These are phyloP conservation scores for Protomyces gravidus DNA, from an alignment of 1,139 yeast species.

Conservation along the genomic window DNA sequence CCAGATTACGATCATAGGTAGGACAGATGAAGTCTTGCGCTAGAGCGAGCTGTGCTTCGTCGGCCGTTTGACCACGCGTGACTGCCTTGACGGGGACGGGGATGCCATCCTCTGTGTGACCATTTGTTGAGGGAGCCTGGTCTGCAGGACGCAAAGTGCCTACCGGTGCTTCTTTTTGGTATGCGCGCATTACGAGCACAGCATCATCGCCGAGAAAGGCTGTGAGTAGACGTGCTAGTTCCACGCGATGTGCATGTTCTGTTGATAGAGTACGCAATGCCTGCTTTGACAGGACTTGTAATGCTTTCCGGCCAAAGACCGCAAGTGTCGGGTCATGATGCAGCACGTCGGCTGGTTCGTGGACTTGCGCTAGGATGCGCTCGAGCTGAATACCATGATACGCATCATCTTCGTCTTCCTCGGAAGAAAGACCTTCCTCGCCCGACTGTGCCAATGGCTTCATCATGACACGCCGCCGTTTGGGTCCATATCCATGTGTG, in stretches of 20 bases:
- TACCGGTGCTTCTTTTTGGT: constrained; percentile 11
- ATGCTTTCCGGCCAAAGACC: constrained; percentile 17
- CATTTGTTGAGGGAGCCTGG: not conserved
- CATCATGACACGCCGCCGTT: not conserved
- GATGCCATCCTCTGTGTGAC: not conserved
- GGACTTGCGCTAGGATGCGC: constrained; percentile 26
- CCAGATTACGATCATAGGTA: constrained; percentile 19
- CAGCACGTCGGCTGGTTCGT: constrained; percentile 27
- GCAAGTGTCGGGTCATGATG: constrained; percentile 19
- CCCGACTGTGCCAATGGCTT: not conserved
- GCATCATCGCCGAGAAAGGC: constrained; percentile 29
- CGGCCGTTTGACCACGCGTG: constrained; percentile 17
- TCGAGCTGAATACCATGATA: constrained; percentile 26
- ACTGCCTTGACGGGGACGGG: constrained; percentile 12
- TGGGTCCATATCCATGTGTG: constrained; percentile 4
- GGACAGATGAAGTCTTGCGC: constrained; percentile 15
- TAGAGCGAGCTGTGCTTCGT: constrained; percentile 8
- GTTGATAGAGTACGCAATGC: constrained; percentile 22
- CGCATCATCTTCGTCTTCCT: constrained; percentile 24
- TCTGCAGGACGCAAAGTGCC: constrained; percentile 8
- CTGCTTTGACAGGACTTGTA: constrained; percentile 24
- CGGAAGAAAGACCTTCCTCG: not conserved
- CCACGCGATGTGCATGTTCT: constrained; percentile 27
- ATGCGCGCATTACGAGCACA: constrained; percentile 9
- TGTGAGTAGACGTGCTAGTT: constrained; percentile 18